These are phyloP conservation scores for Candida qinlingensis DNA, from an alignment of 805 yeast genomes.

Conservation along the genomic window DNA sequence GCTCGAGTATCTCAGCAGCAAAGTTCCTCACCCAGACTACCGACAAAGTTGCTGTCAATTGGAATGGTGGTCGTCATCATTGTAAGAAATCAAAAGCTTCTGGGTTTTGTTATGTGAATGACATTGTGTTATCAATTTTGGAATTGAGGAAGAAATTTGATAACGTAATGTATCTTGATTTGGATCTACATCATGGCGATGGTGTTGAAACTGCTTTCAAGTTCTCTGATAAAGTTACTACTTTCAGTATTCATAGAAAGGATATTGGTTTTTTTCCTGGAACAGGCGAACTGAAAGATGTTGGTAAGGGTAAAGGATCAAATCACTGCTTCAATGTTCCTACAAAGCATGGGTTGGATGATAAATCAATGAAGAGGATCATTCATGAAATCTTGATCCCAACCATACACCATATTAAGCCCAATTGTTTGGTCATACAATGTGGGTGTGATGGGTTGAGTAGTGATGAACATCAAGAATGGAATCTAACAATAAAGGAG, in stretches of 20 bases:
- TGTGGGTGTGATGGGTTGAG: constrained; percentile 73
- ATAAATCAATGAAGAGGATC: constrained; percentile 34
- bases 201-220: constrained; percentile 68
- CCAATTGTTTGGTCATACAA: constrained; percentile 56
- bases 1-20: constrained; percentile 52
- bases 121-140: constrained; percentile 53
- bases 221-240: constrained; percentile 48
- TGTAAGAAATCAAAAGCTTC: constrained; percentile 48
- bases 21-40: constrained; percentile 24
- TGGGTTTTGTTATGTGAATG: constrained; percentile 74
- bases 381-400: constrained; percentile 40
- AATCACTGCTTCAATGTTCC: constrained; percentile 49
- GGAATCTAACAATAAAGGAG: constrained; percentile 62
- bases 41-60: constrained; percentile 44
- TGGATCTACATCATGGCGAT: constrained; percentile 79
- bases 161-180: constrained; percentile 55
- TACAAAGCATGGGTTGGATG: constrained; percentile 49
- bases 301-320: constrained; percentile 33
- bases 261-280: constrained; percentile 75
- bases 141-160: constrained; percentile 41
- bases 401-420: constrained; percentile 30
- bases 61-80: constrained; percentile 83
- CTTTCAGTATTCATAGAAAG: constrained; percentile 58
- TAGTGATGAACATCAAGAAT: constrained; percentile 58
- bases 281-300: constrained; percentile 43